Percentiles rank a stretch among this genome's conserved stretches.
These are phyloP conservation scores for Umbilicus rupestris DNA, from an alignment of 164 flowering plant genomes.

Conservation along the genomic window DNA sequence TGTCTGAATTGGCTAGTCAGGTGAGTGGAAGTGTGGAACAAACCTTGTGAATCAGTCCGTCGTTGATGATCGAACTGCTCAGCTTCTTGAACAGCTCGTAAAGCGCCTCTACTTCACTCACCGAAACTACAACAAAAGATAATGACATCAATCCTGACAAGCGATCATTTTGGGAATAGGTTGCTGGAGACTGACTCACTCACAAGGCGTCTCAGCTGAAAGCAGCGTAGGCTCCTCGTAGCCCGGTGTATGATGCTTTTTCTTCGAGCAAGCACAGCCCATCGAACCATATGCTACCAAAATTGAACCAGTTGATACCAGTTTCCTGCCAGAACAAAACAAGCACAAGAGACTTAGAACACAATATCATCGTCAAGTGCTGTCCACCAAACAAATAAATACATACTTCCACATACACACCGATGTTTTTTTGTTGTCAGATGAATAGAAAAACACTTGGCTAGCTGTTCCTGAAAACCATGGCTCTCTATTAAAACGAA, in stretches of 20 bases:
- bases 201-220: slow-evolving; percentile 10
- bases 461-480: slow-evolving; percentile 5
- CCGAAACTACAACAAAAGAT: slow-evolving; percentile 40
- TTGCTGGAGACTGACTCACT: background rate
- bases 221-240: slow-evolving; percentile 9
- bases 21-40: slow-evolving; percentile 2
- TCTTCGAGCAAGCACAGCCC: slow-evolving; percentile 4
- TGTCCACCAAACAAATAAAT: too few species aligned
- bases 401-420: background rate
- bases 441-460: background rate
- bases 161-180: background rate
- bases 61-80: slow-evolving; percentile 59
- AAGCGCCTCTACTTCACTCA: slow-evolving; percentile 68
- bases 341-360: background rate
- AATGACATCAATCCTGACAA: background rate
- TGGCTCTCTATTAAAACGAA: background rate
- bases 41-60: slow-evolving; percentile 64
- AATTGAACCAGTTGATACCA: background rate
- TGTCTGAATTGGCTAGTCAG: background rate
- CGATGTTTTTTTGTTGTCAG: background rate
- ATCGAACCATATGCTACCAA: background rate
- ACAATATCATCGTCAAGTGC: background rate
- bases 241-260: slow-evolving; percentile 7
- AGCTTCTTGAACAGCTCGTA: slow-evolving; percentile 62
- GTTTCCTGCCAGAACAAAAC: background rate